Percentiles rank a stretch among this genome's conserved stretches.
Conservation (phyloP, 148 eudicot genomes). For the Amaranthus hypochondriacus region DNA sequence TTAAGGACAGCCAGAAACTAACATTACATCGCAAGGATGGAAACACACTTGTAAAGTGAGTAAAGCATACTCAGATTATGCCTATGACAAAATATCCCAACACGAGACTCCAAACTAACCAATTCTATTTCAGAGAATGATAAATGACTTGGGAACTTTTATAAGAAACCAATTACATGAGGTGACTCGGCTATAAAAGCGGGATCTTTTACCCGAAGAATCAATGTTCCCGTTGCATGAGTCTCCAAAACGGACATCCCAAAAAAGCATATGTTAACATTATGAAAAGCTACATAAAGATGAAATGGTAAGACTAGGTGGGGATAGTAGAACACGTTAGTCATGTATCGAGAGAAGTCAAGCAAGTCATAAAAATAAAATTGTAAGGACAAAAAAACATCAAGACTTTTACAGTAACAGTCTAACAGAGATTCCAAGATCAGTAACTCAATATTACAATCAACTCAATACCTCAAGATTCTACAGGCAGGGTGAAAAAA, state of each 20-base stretch:
- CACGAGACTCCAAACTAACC: neutral
- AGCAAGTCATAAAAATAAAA: neutral
- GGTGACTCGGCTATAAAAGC: neutral
- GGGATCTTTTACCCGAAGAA: neutral
- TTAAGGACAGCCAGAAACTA: constrained; percentile 48
- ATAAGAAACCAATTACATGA: neutral
- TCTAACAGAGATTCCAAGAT: neutral
- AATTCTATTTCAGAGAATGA: neutral
- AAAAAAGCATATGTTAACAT: neutral
- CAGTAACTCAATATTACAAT: too few relatives aligned
- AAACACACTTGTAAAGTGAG: neutral
- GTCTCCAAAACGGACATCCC: neutral
- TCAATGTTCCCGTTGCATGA: neutral
- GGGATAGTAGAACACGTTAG: too few relatives aligned
- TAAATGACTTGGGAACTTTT: neutral
- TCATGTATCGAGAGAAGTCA: too few relatives aligned
- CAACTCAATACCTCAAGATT: too few relatives aligned
- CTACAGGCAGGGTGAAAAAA: too few relatives aligned
- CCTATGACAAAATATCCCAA: neutral
- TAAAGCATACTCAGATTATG: constrained; percentile 3
- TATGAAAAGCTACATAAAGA: too few relatives aligned
- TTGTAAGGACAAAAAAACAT: neutral
- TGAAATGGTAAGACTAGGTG: too few relatives aligned
- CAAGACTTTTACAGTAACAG: neutral
- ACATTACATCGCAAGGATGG: neutral